phyloP scores from a whole-genome alignment of 2,329 filamentous ascomycete genomes.

The Dothistroma septosporum region DNA sequence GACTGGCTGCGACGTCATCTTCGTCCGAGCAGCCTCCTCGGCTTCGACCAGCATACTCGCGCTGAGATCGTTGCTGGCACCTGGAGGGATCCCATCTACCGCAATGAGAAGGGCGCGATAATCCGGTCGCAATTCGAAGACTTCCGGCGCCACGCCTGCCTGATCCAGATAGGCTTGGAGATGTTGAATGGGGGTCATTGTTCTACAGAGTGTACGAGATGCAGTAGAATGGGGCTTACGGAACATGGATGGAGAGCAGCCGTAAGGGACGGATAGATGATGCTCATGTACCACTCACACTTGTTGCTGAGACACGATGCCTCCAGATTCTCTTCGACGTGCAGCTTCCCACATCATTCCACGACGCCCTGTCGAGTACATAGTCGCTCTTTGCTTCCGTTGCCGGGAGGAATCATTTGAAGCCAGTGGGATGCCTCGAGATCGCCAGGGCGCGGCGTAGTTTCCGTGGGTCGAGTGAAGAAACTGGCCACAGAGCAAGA shows the following conservation, averaged over 20 bases:
- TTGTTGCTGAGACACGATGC: neutral
- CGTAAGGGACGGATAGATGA: neutral
- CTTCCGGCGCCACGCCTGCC: conserved; percentile 20
- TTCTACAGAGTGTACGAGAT: neutral
- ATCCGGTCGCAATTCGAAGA: conserved; percentile 37
- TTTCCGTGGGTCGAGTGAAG: neutral
- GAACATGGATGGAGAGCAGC: neutral
- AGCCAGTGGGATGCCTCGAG: neutral
- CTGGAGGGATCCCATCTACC: conserved; percentile 30
- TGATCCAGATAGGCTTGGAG: conserved; percentile 15
- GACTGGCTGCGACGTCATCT: conserved; percentile 19
- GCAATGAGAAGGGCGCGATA: conserved; percentile 39
- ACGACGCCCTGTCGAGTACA: neutral
- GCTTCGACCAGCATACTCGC: conserved; percentile 32
- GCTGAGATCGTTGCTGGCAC: conserved; percentile 33
- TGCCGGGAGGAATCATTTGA: neutral
- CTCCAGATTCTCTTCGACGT: neutral
- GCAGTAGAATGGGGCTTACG: neutral
- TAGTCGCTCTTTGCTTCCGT: neutral
- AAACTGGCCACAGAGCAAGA: neutral
- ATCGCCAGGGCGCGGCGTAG: neutral
- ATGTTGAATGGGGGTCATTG: neutral
- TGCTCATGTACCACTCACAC: neutral
- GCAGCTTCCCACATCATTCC: neutral
- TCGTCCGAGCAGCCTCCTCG: conserved; percentile 20